Evolutionary conservation across 1,284 basidiomycete species (phyloP), one percentile per base, ranked within the genome.

Genomic region (Pseudozyma hubeiensis): DNA sequence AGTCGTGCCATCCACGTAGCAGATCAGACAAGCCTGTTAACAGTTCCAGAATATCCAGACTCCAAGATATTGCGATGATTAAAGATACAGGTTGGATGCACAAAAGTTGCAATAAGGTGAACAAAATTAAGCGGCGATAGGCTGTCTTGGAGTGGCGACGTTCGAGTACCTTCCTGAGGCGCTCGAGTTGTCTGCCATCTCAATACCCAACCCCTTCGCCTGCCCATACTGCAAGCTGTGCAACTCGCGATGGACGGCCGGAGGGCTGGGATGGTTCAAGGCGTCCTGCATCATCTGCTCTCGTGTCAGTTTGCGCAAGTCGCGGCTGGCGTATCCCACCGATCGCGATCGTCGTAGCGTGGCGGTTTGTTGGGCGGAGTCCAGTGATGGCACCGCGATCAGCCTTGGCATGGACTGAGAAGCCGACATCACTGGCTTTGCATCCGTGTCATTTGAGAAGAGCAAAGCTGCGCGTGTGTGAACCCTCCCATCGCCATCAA

Each of bases 331-430:
- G 46, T 57, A 60, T 4, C 58, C 64, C 3, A 56, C 53, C 49
- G 64, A 67, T 2, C 58, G 51, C 19, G 64, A 60, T 37, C 58
- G 14, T 39, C 64, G 31, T 33, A 67, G 49, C 40, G 50, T 47
- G 1, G 48, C 49, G 0, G 31, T 31, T 16, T 67, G 57, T 52
- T 47, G 41, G 35, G 49, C 45, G 11, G 47, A 52, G 39, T 60
- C 64, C 5, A 61, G 50, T 45, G 64, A 45, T 17, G 64, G 61
- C 4, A 55, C 52, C 14, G 51, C 8, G 8, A 30, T 40, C 47
- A 66, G 57, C 41, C 35, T 54, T 3, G 64, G 64, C 52, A 55
- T 65, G 11, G 57, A 63, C 8, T 40, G 29, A 14, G 64, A 65
- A 5, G 37, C 35, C 6, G 41, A 29, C 51, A 64, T 53, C 2